Evolutionary conservation across 306 rosid genomes (phyloP), one percentile per base, ranked within the genome.

Genomic region (Glycyrrhiza uralensis): DNA sequence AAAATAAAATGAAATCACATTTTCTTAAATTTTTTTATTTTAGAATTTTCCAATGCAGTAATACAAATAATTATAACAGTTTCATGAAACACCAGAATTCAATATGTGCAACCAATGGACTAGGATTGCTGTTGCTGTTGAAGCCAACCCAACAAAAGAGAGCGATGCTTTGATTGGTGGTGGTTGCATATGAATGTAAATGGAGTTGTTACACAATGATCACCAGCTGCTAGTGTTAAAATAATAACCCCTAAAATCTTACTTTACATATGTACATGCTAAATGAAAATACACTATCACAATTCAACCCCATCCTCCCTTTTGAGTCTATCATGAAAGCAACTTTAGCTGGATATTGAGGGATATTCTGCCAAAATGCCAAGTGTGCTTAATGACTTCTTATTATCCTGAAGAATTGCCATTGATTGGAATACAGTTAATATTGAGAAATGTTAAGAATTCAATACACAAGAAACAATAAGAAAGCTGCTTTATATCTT

Each of bases 361-460:
- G 72, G 73, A 54, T 19, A 73, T 41, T 76, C 75, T 38, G 75
- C 74, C 49, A 30, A 51, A 59, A 35, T 42, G 50, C 68, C 74
- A 14, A 69, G 44, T 15, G 8, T 28, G 58, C 76, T 78, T 50
- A 86, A 61, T 79, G 88, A 61, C 87, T 80, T 81, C 98, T 86
- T 68, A 83, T 76, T 57, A 90, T 77, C 92, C 97, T 94, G 95
- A 86, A 81, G 70, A 52, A 45, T 76, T 19, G 39, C 18, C 64
- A 74, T 44, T 20, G 46, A 75, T 17, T 60, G 63, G 38, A 20
- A 78, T 20, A 46, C 26, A 60, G 45, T 63, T 33, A 58, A 24
- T 69, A 60, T 61, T 28, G 54, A 49, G 19, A 22, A 39, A 73
- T 14, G 35, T 38, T 20, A 19, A 69, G 8, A 39, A 22, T 72